A percentile compares a stretch with the other conserved stretches of the same genome.
Evolutionary conservation across 2,329 filamentous ascomycete species (phyloP).

Genomic region (Aureobasidium sp.): DNA sequence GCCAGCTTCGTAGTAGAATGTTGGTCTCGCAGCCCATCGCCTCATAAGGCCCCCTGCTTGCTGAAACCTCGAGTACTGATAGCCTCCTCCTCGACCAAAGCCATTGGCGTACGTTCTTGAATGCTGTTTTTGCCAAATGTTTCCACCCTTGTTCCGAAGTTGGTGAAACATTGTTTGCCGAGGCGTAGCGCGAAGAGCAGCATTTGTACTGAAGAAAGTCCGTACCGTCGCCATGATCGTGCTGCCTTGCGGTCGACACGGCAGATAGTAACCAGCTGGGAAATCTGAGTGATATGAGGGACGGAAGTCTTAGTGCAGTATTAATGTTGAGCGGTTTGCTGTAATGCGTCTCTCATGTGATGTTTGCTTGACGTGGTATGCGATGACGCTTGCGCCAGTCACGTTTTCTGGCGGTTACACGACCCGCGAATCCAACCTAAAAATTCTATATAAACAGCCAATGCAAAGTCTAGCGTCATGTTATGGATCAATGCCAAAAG

Average conservation of each 20-base stretch:
- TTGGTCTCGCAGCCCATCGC: conserved; percentile 37
- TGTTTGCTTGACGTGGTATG: background rate
- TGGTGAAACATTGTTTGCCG: background rate
- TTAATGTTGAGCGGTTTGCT: too few species aligned
- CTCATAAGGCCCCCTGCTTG: conserved; percentile 21
- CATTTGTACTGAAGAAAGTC: background rate
- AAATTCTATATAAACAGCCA: background rate
- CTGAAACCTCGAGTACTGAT: conserved; percentile 29
- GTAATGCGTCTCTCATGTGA: background rate
- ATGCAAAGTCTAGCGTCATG: too few species aligned
- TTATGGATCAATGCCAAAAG: too few species aligned
- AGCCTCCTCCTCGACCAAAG: conserved; percentile 14
- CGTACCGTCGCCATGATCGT: background rate
- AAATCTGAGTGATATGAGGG: background rate
- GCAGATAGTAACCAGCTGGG: background rate
- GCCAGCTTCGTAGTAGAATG: conserved; percentile 41
- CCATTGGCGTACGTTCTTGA: conserved; percentile 4
- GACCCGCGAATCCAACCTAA: background rate
- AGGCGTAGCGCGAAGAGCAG: background rate
- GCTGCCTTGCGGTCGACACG: background rate
- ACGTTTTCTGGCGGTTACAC: background rate
- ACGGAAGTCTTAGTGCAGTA: background rate
- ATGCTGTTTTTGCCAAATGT: background rate
- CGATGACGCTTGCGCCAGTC: background rate
- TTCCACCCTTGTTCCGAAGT: background rate